Evolutionary conservation across 1,284 basidiomycete species (phyloP), one percentile per base, ranked within the genome.

Genomic region (Waitea zeae): DNA sequence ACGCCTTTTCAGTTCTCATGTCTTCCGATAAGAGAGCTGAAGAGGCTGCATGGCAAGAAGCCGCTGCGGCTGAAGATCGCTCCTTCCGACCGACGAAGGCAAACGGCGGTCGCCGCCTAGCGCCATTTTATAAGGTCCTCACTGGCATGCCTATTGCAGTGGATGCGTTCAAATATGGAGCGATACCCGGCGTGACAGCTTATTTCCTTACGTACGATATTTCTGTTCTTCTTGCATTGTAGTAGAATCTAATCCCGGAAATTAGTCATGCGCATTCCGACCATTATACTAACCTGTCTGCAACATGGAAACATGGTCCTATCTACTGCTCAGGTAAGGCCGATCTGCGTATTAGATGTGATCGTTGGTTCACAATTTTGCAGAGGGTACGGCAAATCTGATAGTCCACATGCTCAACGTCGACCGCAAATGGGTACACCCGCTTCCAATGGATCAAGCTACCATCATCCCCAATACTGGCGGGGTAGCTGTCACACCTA

Each of bases 61-160:
- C 77, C 0, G 66, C 70, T 13, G 49, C 51, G 12, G 58, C 53
- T 1, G 69, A 75, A 42, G 61, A 67, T 36, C 60, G 59, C 17
- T 58, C 52, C 37, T 61, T 61, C 42, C 58, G 58, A 14, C 50
- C 60, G 2, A 61, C 54, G 9, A 69, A 66, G 41, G 53, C 52
- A 11, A 65, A 65, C 32, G 65, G 64, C n/a, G 67, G 64, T 18
- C 63, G 78, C 27, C 59, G 83, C 35, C 76, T 74, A 38, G 87
- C 88, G 1, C 90, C 90, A 0, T 95, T 95, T 50, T 95, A 92
- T 57, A 96, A 95, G 58, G 70, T 90, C n/a, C 57, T 98, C 42
- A 83, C 88, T 43, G 93, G 95, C 2, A 96, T 97, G 90, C 89
- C 92, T 1, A 84, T 97, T 31, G 82, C 89, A 4, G 90, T 96